Evolutionary conservation across 1,139 yeast genomes (phyloP), one percentile per base, ranked within the genome.

Genomic region (Sugiyamaella pinicola): DNA sequence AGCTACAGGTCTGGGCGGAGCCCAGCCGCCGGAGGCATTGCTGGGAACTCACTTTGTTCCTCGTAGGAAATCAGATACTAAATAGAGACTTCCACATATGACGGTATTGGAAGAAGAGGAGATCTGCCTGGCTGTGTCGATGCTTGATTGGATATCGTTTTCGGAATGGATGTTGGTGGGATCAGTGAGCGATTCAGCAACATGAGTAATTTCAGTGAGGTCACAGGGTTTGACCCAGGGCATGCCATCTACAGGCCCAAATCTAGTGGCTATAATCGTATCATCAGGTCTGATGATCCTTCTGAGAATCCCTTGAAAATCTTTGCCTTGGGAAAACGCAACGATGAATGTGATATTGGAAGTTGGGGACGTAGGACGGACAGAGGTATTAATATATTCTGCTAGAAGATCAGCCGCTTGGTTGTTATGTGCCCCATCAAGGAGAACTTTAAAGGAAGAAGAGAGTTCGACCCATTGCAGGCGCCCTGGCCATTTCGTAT

Each of bases 361-460:
- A 15, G 18, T 4, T 1, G 66, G 61, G 2, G 60, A 57, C 55
- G 35, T 26, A 19, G 53, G 18, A 29, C 69, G 54, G 54, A 67
- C 58, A 26, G 61, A 45, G 0, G 54, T 45, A 7, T 69, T 63
- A 1, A 84, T 64, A 60, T 72, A 82, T 41, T 71, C 70, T 0
- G 77, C 79, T 35, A 93, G 72, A 62, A 85, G 89, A 22, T 72
- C 69, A 0, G 96, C 95, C 0, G 97, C 96, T 58, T 84, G 83
- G 17, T 82, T 83, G 65, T 93, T 93, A 67, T 93, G 99, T 0
- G 98, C 98, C 1, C 99, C 99, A 69, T 93, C 99, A 1, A 90
- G 61, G 6, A 89, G 68, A 0, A 85, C 70, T 69, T 1, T 86
- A 86, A 3, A 31, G 26, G 29, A n/a, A 12, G 29, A 8, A 3